Evolutionary conservation across 176 grass and related monocot species (phyloP), one percentile per base, ranked within the genome.

Genomic region (Panicum miliaceum): DNA sequence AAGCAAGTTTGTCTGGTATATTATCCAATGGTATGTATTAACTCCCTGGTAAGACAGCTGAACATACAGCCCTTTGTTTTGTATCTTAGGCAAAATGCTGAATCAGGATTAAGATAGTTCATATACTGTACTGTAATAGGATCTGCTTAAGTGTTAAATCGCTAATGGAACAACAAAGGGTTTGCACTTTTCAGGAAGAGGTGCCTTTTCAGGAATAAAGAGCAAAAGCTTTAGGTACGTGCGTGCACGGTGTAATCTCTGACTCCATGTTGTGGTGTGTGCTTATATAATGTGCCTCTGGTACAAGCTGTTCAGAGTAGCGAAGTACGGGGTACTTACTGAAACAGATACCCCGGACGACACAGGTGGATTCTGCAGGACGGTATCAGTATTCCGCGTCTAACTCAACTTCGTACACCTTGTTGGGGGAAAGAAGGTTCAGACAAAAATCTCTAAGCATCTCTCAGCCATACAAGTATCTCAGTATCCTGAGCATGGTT

Each of bases 181-280:
- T 37, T 38, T 53, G 6, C 54, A 36, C 66, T 82, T 45, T 83
- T 7, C 58, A 35, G 42, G 19, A 38, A 23, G 29, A 51, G 27
- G 27, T 23, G 54, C 54, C 54, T 84, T 63, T 51, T 52, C 32
- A 52, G 70, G 47, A 37, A 50, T 26, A 19, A 38, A 51, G 57
- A 12, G 22, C 7, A 50, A 66, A 66, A 48, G 14, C 25, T 64
- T 22, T 69, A 57, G 8, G 26, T 20, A 54, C 41, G 45, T 47
- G 27, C 29, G 29, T 53, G 76, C 43, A 64, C 42, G 77, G 9
- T 66, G 42, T 79, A 50, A 65, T 65, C 43, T 66, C 61, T 79
- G 20, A 41, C 59, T 47, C 29, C 20, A 64, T 40, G 22, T 3
- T 41, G 40, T 82, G 53, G 12, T 16, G 12, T n/a, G 41, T 84